Conservation (phyloP, 2,329 filamentous ascomycete species). For the Penicillium corylophilum region DNA sequence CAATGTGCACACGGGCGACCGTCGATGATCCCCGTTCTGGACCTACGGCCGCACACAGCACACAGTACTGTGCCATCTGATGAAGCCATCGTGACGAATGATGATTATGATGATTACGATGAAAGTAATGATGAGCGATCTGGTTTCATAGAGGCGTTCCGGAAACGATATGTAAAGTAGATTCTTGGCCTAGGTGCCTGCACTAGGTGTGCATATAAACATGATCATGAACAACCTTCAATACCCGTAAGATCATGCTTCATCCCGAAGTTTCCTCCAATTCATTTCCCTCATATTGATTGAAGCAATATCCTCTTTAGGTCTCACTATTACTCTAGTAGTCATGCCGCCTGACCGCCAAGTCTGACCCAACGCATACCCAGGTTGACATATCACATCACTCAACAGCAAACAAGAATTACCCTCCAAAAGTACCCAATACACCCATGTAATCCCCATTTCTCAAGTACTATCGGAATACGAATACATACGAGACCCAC, state of each 20-base stretch:
- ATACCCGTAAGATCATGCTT: not conserved
- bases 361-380: not conserved
- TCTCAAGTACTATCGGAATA: not conserved
- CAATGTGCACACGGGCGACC: slow-evolving; percentile 53
- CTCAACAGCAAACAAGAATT: not conserved
- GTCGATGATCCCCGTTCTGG: slow-evolving; percentile 47
- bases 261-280: not conserved
- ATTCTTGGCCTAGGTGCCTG: not conserved
- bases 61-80: not conserved
- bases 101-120: slow-evolving; percentile 6
- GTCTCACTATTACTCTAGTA: not conserved
- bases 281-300: not conserved
- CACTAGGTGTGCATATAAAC: not conserved
- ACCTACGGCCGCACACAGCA: slow-evolving; percentile 22
- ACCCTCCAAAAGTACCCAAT: not conserved
- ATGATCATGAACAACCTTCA: not conserved
- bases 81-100: not conserved
- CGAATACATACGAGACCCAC: not conserved
- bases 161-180: slow-evolving; percentile 13
- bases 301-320: not conserved
- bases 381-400: not conserved
- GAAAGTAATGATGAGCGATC: slow-evolving; percentile 3
- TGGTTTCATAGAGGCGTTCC: slow-evolving; percentile 20
- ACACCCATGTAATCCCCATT: not conserved
- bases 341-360: not conserved